Conservation (phyloP, 2,329 filamentous ascomycete genomes). For the Penicillium sp. region DNA sequence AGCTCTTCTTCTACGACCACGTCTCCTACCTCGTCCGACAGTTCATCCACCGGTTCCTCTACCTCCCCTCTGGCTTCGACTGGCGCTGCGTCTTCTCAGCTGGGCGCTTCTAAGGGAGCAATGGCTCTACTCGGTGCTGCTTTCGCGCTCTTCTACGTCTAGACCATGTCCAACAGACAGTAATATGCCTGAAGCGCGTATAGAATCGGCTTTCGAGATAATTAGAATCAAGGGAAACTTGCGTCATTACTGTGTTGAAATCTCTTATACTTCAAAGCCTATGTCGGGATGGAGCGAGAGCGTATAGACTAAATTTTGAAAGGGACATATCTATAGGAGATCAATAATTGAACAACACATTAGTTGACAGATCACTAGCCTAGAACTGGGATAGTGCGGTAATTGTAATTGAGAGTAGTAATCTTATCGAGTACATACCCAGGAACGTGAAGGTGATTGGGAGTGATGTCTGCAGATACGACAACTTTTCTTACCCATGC, state of each 20-base stretch:
- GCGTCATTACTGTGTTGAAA: background rate
- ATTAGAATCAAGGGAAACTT: background rate
- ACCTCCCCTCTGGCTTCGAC: background rate
- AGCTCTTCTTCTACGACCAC: background rate
- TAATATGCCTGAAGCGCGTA: background rate
- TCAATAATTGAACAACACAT: too few relatives aligned
- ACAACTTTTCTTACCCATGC: too few relatives aligned
- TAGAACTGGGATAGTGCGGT: too few relatives aligned
- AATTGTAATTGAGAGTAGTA: too few relatives aligned
- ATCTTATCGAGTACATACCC: too few relatives aligned
- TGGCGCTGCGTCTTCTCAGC: background rate
- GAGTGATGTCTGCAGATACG: too few relatives aligned
- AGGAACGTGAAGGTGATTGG: too few relatives aligned
- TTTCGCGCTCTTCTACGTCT: background rate
- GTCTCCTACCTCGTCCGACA: background rate
- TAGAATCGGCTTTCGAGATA: background rate
- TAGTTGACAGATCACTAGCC: too few relatives aligned
- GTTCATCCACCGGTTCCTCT: background rate
- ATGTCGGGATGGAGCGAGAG: background rate
- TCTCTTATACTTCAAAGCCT: background rate
- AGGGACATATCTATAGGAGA: too few relatives aligned
- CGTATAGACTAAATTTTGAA: background rate
- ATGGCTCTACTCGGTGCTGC: background rate
- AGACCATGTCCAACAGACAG: background rate
- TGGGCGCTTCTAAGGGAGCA: background rate